Percentiles rank a stretch among this genome's conserved stretches.
phyloP scores from a whole-genome alignment of 768 basidiomycete species.

The Tylopilus plumbeoviolaceoides region DNA sequence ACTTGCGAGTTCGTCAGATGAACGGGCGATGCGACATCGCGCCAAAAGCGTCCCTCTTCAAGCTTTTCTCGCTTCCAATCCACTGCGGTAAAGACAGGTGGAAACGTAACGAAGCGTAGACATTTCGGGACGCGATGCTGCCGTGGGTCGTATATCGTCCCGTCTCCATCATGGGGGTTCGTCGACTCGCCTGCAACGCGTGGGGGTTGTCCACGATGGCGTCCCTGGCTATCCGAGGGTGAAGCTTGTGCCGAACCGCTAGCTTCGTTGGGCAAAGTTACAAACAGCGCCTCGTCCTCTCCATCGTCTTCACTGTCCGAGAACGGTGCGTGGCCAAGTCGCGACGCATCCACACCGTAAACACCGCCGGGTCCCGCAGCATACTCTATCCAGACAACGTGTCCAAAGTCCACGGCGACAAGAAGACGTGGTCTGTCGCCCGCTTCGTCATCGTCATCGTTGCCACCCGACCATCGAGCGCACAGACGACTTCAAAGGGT shows the following conservation, averaged over 20 bases:
- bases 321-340: constrained; percentile 23
- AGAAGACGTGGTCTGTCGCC: constrained; percentile 58
- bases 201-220: background rate
- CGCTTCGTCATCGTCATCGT: constrained; percentile 32
- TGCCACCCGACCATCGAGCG: constrained; percentile 40
- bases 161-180: constrained; percentile 17
- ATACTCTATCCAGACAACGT: constrained; percentile 80
- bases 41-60: constrained; percentile 17
- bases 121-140: constrained; percentile 40
- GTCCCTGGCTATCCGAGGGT: constrained; percentile 1
- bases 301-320: constrained; percentile 30
- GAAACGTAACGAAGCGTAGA: constrained; percentile 69
- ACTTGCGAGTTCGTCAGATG: constrained; percentile 50
- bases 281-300: constrained; percentile 12
- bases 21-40: constrained; percentile 47
- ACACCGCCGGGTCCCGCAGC: constrained; percentile 30
- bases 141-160: constrained; percentile 21
- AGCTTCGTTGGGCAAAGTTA: constrained; percentile 9
- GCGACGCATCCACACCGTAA: constrained; percentile 27
- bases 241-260: background rate
- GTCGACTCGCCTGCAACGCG: constrained; percentile 5
- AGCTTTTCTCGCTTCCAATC: constrained; percentile 16
- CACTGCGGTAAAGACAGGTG: constrained; percentile 37
- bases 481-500: constrained; percentile 70
- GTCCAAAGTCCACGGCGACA: constrained; percentile 84